phyloP scores from a whole-genome alignment of 179 eudicot genomes.

The Dionaea muscipula region DNA sequence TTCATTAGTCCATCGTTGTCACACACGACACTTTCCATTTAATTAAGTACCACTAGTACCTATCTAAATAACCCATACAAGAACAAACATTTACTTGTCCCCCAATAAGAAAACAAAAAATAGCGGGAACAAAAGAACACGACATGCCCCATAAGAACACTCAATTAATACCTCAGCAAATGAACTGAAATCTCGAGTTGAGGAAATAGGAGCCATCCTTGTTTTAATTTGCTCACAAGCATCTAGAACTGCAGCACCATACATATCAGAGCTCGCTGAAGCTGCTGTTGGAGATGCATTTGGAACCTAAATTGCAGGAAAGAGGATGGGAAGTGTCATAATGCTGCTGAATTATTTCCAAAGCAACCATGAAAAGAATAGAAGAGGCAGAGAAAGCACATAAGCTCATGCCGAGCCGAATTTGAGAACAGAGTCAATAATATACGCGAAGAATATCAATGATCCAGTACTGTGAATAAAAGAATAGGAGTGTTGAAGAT shows the following conservation, averaged over 20 bases:
- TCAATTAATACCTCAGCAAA: constrained; percentile 57
- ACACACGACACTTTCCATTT: too few species aligned
- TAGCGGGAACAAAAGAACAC: not conserved
- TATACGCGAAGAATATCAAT: too few species aligned
- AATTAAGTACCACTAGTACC: too few species aligned
- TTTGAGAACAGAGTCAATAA: too few species aligned
- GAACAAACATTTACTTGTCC: too few species aligned
- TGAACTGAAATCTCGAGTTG: constrained; percentile 37
- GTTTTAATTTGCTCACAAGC: constrained; percentile 89
- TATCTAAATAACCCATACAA: too few species aligned
- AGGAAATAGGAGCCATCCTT: constrained; percentile 78
- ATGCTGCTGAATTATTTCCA: not conserved
- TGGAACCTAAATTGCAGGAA: constrained; percentile 49
- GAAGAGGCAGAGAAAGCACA: too few species aligned
- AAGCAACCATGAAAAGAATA: not conserved
- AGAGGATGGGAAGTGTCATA: not conserved
- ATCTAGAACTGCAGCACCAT: constrained; percentile 94
- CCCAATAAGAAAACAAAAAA: too few species aligned
- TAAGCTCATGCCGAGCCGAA: not conserved
- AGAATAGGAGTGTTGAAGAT: not conserved
- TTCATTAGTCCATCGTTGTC: not conserved
- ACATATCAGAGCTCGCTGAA: constrained; percentile 95
- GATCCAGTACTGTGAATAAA: too few species aligned
- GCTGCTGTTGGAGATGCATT: constrained; percentile 98
- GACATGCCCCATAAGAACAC: too few species aligned